These are phyloP conservation scores for Basidiobolus meristosporus DNA, from an alignment of 371 early-diverging fungal genomes.

Conservation along the genomic window DNA sequence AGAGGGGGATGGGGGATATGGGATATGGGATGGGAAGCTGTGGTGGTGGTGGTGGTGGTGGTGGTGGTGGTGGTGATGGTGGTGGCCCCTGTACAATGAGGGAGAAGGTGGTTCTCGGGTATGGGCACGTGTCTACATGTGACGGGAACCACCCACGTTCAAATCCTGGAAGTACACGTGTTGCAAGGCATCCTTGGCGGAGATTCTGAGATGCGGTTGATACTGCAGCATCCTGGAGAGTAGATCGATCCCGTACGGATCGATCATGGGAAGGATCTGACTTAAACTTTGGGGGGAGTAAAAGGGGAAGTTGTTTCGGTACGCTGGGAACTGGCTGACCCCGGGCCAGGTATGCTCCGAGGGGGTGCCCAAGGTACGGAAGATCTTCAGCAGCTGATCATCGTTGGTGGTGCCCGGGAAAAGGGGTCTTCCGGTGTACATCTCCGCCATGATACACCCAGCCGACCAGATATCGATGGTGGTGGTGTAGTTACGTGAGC, in stretches of 20 bases:
- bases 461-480: conserved; percentile 99
- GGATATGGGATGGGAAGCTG: no score
- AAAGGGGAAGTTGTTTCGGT: conserved; percentile 47
- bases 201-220: conserved; percentile 59
- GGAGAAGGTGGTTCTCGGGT: no score
- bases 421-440: conserved; percentile 80
- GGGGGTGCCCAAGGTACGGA: conserved; percentile 76
- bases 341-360: conserved; percentile 74
- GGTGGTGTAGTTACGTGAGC: conserved; percentile 85
- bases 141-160: no score
- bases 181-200: conserved; percentile 39
- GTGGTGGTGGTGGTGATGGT: no score
- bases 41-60: no score
- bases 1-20: no score
- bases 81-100: no score
- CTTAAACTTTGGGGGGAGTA: conserved; percentile 47
- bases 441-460: conserved; percentile 97
- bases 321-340: conserved; percentile 77
- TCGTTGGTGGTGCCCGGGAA: conserved; percentile 89
- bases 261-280: conserved; percentile 49
- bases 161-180: conserved; percentile 6
- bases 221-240: conserved; percentile 44
- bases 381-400: conserved; percentile 81
- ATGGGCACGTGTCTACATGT: no score
- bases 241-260: neutral